Evolutionary conservation across 1,139 yeast genomes (phyloP).

Genomic region (Hansenula lynferdii): DNA sequence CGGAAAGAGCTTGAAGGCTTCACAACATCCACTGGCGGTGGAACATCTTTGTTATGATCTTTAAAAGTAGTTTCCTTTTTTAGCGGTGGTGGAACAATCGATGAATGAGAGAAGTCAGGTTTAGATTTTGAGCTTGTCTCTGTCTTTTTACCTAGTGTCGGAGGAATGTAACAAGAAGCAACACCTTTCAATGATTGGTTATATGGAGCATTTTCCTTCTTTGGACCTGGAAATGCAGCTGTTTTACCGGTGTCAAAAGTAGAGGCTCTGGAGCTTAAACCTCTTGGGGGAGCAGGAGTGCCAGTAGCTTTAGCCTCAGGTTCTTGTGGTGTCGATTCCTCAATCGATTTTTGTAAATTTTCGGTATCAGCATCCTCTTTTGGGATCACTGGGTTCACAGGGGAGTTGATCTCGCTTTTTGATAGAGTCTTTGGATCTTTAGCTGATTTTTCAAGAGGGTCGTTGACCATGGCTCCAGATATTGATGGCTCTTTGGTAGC

Average conservation of each 20-base stretch:
- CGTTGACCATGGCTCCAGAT: too few species aligned
- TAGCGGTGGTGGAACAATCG: conserved; percentile 21
- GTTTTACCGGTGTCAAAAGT: conserved; percentile 12
- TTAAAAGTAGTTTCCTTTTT: conserved; percentile 5
- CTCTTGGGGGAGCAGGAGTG: conserved; percentile 4
- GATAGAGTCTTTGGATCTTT: too few species aligned
- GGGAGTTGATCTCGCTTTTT: too few species aligned
- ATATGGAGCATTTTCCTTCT: conserved; percentile 10
- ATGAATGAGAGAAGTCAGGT: conserved; percentile 16
- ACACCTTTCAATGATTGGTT: conserved; percentile 24
- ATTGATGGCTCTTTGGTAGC: neutral
- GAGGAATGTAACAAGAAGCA: conserved; percentile 39
- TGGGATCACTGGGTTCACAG: neutral
- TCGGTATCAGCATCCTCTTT: neutral
- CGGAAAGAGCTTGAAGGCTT: conserved; percentile 4
- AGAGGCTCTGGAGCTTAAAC: conserved; percentile 9
- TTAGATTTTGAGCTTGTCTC: conserved; percentile 4
- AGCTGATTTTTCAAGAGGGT: too few species aligned
- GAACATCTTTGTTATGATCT: conserved; percentile 9
- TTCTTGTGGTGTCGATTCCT: too few species aligned
- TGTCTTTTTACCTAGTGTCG: conserved; percentile 22
- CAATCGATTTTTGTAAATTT: neutral
- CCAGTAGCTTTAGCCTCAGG: neutral
- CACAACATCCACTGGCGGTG: conserved; percentile 5
- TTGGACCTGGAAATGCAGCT: conserved; percentile 16